phyloP scores from a whole-genome alignment of 2,329 filamentous ascomycete genomes.

The Alternaria triticimaculans region DNA sequence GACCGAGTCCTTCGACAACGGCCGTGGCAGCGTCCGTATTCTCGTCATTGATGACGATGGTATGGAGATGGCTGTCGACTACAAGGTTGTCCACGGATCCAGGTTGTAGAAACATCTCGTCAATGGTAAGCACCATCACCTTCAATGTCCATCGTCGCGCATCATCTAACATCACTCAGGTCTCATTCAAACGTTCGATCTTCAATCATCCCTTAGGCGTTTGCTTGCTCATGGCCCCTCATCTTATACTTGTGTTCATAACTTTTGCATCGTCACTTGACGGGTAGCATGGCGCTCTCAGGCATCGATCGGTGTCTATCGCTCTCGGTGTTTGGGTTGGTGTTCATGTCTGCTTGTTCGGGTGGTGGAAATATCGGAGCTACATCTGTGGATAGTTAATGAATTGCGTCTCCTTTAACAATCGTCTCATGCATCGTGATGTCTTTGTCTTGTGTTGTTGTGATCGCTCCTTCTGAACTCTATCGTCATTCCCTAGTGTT shows the following conservation, averaged over 20 bases:
- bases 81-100: slow-evolving; percentile 92
- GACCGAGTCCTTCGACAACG: slow-evolving; percentile 82
- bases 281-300: slow-evolving; percentile 26
- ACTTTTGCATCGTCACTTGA: slow-evolving; percentile 38
- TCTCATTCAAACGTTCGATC: slow-evolving; percentile 37
- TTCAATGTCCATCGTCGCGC: background rate
- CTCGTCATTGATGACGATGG: slow-evolving; percentile 94
- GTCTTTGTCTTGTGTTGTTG: background rate
- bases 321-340: slow-evolving; percentile 21
- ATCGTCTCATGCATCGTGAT: slow-evolving; percentile 1
- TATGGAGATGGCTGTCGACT: slow-evolving; percentile 95
- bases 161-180: slow-evolving; percentile 27
- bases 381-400: slow-evolving; percentile 50
- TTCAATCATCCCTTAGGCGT: slow-evolving; percentile 42
- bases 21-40: slow-evolving; percentile 91
- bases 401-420: slow-evolving; percentile 33
- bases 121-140: slow-evolving; percentile 36
- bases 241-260: slow-evolving; percentile 49
- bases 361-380: slow-evolving; percentile 37
- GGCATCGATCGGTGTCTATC: slow-evolving; percentile 22
- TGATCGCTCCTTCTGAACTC: background rate
- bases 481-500: background rate
- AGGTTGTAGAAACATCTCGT: slow-evolving; percentile 60
- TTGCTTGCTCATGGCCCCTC: slow-evolving; percentile 41
- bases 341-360: slow-evolving; percentile 29